A percentile compares a stretch with the other conserved stretches of the same genome.
Conservation (phyloP, 1,139 yeast genomes). For the Sugiyamaella xylanicola region DNA sequence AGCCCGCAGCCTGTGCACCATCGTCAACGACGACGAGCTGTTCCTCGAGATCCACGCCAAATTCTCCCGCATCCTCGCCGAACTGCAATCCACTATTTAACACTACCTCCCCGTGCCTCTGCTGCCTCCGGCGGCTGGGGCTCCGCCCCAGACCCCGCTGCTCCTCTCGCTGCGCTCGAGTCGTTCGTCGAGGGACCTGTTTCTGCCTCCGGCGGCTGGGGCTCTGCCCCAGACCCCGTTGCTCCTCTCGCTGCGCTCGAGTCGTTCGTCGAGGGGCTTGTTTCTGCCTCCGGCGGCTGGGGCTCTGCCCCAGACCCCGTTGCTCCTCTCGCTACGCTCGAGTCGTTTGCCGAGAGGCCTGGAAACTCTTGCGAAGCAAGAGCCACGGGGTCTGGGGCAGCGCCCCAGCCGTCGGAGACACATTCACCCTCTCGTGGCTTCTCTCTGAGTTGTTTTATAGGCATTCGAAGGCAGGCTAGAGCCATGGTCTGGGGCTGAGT, state of each 20-base stretch:
- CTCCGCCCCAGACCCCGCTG: conserved; percentile 7
- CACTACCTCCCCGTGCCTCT: not conserved
- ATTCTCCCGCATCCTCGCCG: conserved; percentile 45
- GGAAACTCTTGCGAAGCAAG: not conserved
- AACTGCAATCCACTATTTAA: conserved; percentile 8
- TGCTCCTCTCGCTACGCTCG: conserved; percentile 4
- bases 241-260: conserved; percentile 2
- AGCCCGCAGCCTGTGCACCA: conserved; percentile 60
- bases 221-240: conserved; percentile 8
- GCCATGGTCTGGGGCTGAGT: no score
- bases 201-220: conserved; percentile 15
- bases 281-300: conserved; percentile 15
- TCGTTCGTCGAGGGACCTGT: not conserved
- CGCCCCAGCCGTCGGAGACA: conserved; percentile 1
- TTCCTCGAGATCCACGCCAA: conserved; percentile 65
- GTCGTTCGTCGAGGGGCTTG: not conserved
- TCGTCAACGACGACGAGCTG: conserved; percentile 59
- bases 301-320: conserved; percentile 7
- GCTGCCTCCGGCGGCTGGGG: conserved; percentile 14
- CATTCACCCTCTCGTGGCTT: no score
- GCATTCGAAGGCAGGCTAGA: no score
- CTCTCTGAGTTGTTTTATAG: no score
- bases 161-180: not conserved
- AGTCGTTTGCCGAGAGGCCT: not conserved
- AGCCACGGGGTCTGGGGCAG: conserved; percentile 3